Conservation (phyloP, 352 stramenopile species). For the Stramenopiles sp. region DNA sequence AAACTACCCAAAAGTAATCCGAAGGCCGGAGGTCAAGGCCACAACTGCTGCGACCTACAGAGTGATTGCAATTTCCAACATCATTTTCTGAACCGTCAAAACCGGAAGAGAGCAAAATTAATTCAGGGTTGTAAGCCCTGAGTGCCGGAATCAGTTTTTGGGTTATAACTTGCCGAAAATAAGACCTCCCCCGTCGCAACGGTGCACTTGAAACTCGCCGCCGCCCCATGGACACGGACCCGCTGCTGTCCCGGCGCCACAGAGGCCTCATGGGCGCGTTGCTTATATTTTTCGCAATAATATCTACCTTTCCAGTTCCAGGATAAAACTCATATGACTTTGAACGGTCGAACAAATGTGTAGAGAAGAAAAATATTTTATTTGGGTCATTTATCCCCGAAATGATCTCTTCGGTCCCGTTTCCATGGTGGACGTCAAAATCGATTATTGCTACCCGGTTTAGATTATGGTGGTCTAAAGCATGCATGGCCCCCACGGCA, state of each 20-base stretch:
- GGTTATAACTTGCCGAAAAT: slow-evolving; percentile 39
- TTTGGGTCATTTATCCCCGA: slow-evolving; percentile 37
- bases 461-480: slow-evolving; percentile 42
- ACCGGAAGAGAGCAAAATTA: slow-evolving; percentile 52
- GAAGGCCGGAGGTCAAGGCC: background rate
- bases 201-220: slow-evolving; percentile 22
- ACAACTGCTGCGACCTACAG: background rate
- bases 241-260: slow-evolving; percentile 29
- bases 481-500: slow-evolving; percentile 71
- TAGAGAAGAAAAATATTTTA: slow-evolving; percentile 38
- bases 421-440: slow-evolving; percentile 60
- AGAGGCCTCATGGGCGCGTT: slow-evolving; percentile 52
- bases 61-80: slow-evolving; percentile 32
- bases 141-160: slow-evolving; percentile 40
- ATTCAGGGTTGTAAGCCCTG: slow-evolving; percentile 42
- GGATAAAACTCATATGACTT: slow-evolving; percentile 40
- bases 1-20: background rate
- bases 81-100: slow-evolving; percentile 50
- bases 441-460: slow-evolving; percentile 39
- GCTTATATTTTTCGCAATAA: slow-evolving; percentile 49
- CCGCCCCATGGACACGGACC: background rate
- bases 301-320: slow-evolving; percentile 28
- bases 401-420: slow-evolving; percentile 55
- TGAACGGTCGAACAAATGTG: slow-evolving; percentile 38
- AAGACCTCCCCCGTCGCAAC: slow-evolving; percentile 27